These are phyloP conservation scores for Suhomyces vadensis DNA, from an alignment of 805 yeast species.

Conservation along the genomic window DNA sequence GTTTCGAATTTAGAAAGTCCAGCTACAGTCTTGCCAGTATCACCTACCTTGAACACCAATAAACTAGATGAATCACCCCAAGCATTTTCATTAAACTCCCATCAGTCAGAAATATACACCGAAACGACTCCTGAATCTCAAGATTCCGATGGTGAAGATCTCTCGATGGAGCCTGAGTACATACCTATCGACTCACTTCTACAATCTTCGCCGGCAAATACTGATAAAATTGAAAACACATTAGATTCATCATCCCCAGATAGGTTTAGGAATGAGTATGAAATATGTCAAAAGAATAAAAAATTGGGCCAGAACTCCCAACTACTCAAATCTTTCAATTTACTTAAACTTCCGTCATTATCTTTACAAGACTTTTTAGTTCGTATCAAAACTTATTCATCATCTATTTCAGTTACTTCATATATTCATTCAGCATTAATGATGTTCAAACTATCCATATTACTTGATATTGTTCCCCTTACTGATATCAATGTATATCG, in stretches of 20 bases:
- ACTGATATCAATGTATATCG: slow-evolving; percentile 41
- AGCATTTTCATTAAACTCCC: not conserved
- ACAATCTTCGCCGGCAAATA: slow-evolving; percentile 10
- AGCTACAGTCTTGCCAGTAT: slow-evolving; percentile 15
- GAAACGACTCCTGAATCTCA: slow-evolving; percentile 22
- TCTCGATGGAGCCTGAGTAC: slow-evolving; percentile 12
- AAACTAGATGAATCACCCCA: slow-evolving; percentile 10
- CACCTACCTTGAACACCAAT: slow-evolving; percentile 26
- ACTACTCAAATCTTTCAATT: slow-evolving; percentile 32
- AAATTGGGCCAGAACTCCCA: slow-evolving; percentile 26
- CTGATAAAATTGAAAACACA: slow-evolving; percentile 17
- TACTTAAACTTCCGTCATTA: slow-evolving; percentile 36
- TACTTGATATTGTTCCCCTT: slow-evolving; percentile 34
- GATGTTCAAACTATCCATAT: slow-evolving; percentile 36
- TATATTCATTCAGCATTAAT: slow-evolving; percentile 42
- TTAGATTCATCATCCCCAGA: slow-evolving; percentile 14
- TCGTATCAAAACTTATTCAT: slow-evolving; percentile 40
- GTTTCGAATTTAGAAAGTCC: not conserved
- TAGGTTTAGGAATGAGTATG: slow-evolving; percentile 24
- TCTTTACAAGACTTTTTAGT: slow-evolving; percentile 36
- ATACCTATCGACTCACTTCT: slow-evolving; percentile 27
- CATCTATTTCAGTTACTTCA: slow-evolving; percentile 39
- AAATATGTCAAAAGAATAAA: slow-evolving; percentile 17
- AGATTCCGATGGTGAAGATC: slow-evolving; percentile 10
- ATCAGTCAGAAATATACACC: slow-evolving; percentile 6